These are phyloP conservation scores for Trichoderma sp. DNA, from an alignment of 2,329 filamentous ascomycete genomes.

Conservation along the genomic window DNA sequence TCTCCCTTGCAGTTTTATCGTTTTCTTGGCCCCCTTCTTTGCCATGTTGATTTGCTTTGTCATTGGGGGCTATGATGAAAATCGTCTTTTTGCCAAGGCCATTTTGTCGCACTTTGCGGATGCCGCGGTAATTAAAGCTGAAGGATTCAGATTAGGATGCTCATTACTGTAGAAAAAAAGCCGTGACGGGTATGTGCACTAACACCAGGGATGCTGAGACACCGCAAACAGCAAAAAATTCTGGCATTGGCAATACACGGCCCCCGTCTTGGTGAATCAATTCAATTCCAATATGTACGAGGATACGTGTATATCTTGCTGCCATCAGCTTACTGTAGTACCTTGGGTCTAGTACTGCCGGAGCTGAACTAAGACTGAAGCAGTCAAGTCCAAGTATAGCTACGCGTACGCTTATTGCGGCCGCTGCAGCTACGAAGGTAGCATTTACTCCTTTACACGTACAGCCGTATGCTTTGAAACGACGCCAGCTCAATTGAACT, in stretches of 20 bases:
- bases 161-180: background rate
- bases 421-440: background rate
- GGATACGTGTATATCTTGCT: background rate
- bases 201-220: background rate
- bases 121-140: slow-evolving; percentile 10
- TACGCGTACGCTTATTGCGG: slow-evolving; percentile 9
- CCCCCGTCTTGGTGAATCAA: background rate
- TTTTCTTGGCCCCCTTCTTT: background rate
- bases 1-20: background rate
- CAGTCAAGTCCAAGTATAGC: background rate
- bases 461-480: background rate
- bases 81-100: background rate
- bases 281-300: background rate
- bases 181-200: background rate
- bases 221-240: background rate
- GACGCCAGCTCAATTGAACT: background rate
- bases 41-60: background rate
- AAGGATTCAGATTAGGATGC: background rate
- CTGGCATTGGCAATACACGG: background rate
- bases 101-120: background rate
- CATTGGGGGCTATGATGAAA: background rate
- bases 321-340: background rate
- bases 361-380: slow-evolving; percentile 10
- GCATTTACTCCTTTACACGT: background rate
- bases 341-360: background rate